Conservation (phyloP, 441 rosid genomes). For the Aquilaria agallochum region DNA sequence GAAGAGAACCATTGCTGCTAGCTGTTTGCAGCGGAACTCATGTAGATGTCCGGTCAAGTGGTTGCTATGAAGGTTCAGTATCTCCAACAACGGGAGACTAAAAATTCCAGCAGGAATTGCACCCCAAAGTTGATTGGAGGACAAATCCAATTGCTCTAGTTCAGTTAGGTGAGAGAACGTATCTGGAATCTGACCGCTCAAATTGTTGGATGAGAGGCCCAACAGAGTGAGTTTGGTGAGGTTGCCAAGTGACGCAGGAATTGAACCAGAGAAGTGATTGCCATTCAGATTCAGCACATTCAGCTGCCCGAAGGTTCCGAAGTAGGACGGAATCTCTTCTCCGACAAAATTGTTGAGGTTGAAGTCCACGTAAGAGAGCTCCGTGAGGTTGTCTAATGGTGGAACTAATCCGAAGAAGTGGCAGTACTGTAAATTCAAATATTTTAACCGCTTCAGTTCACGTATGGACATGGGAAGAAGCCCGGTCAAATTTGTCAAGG, state of each 20-base stretch:
- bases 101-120: slow-evolving; percentile 21
- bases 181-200: background rate
- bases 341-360: too few relatives aligned
- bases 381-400: too few relatives aligned
- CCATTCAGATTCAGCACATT: too few relatives aligned
- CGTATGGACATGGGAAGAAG: background rate
- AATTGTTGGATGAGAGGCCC: background rate
- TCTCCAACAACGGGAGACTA: slow-evolving; percentile 9
- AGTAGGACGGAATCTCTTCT: too few relatives aligned
- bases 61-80: background rate
- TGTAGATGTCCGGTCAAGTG: slow-evolving; percentile 2
- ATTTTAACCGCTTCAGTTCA: background rate
- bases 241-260: too few relatives aligned
- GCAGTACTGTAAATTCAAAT: too few relatives aligned
- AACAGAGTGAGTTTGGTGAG: background rate
- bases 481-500: slow-evolving; percentile 6
- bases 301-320: too few relatives aligned
- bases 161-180: too few relatives aligned
- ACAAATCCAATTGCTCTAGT: background rate
- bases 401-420: too few relatives aligned
- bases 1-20: background rate
- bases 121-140: slow-evolving; percentile 4
- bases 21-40: background rate
- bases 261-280: too few relatives aligned
- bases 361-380: too few relatives aligned